Evolutionary conservation across 73 alveolate species (phyloP).

Genomic region (Tetrahymena elliotti): DNA sequence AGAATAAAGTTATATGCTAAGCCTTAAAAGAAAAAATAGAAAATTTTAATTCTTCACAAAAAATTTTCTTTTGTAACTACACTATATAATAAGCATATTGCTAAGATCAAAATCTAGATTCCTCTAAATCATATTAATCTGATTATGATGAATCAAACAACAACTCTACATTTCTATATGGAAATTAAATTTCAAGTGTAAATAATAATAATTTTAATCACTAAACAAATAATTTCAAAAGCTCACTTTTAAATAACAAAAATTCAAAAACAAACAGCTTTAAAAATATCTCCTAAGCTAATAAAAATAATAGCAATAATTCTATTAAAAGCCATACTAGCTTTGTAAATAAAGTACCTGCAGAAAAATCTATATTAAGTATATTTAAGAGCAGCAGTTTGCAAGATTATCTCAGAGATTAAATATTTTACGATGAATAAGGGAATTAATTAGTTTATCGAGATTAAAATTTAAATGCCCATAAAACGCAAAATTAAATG

Average conservation of each 20-base stretch:
- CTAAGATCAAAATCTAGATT: background rate
- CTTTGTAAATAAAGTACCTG: background rate
- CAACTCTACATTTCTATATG: background rate
- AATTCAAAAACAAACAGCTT: background rate
- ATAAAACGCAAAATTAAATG: background rate
- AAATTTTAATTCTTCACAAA: background rate
- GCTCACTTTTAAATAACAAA: background rate
- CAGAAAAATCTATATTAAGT: background rate
- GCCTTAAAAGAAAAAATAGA: background rate
- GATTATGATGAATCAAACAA: background rate
- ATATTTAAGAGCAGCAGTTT: background rate
- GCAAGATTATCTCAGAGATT: background rate
- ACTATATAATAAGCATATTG: background rate
- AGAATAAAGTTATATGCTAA: background rate
- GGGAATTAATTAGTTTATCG: background rate
- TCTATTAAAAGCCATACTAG: background rate
- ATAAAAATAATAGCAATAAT: no score
- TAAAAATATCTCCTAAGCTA: background rate
- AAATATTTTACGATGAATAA: background rate
- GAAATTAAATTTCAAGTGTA: background rate
- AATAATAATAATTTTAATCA: no score
- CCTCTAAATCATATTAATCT: background rate
- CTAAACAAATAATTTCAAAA: background rate
- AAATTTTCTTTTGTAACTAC: background rate
- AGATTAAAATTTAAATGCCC: background rate